A percentile compares a stretch with the other conserved stretches of the same genome.
These are phyloP conservation scores for Schoenoplectus tabernaemontani DNA, from an alignment of 202 grass and related monocot species.

Conservation along the genomic window DNA sequence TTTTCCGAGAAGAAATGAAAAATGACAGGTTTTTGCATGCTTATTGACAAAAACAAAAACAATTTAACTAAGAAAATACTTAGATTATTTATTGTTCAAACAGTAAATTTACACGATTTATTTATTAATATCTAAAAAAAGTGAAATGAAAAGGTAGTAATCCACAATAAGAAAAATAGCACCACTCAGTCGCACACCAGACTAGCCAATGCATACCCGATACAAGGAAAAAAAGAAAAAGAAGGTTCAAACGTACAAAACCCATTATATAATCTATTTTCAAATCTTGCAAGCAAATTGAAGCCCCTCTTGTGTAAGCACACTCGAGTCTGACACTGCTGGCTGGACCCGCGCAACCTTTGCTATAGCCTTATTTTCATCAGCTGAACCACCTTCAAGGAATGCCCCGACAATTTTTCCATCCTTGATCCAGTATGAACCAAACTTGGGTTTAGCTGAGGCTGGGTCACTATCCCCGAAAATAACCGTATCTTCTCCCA, in stretches of 20 bases:
- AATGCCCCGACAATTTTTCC: slow-evolving; percentile 74
- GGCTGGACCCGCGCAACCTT: slow-evolving; percentile 76
- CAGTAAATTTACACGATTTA: slow-evolving; percentile 15
- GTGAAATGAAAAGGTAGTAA: not conserved
- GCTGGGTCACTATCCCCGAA: slow-evolving; percentile 68
- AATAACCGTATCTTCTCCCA: slow-evolving; percentile 50
- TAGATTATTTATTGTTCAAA: not conserved
- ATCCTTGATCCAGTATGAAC: slow-evolving; percentile 95
- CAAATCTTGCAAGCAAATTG: slow-evolving; percentile 77
- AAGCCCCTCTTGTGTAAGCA: slow-evolving; percentile 57
- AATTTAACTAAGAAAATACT: not conserved
- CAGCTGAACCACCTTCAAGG: slow-evolving; percentile 72
- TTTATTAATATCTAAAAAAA: slow-evolving; percentile 9
- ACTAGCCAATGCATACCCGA: not conserved
- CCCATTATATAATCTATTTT: not conserved
- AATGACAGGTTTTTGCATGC: too few species aligned
- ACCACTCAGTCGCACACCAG: not conserved
- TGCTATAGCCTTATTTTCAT: slow-evolving; percentile 81
- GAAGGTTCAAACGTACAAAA: not conserved
- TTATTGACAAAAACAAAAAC: not conserved
- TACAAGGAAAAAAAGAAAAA: not conserved
- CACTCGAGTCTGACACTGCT: slow-evolving; percentile 28
- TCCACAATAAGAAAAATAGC: not conserved
- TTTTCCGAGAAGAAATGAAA: too few species aligned
- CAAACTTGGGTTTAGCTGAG: slow-evolving; percentile 73